Conservation (phyloP, 73 alveolate genomes). For the Paramecium biaurelia region DNA sequence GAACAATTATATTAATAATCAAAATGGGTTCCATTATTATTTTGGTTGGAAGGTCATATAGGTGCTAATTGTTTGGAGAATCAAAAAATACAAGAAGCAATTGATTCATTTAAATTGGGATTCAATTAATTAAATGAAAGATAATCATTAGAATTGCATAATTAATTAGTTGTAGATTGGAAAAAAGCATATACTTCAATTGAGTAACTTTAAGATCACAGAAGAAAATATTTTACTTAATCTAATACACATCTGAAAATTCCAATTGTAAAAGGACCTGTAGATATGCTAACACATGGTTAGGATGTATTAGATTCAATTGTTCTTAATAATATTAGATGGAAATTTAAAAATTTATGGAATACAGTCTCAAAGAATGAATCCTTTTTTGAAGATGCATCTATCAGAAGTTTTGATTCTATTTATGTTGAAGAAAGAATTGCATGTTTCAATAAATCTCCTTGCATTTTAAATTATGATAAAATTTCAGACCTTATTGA, state of each 20-base stretch:
- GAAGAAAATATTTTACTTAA: background rate
- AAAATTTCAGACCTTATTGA: background rate
- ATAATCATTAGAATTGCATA: slow-evolving; percentile 18
- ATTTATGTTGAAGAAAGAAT: slow-evolving; percentile 37
- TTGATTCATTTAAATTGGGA: slow-evolving; percentile 39
- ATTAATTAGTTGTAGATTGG: slow-evolving; percentile 36
- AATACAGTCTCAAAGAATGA: background rate
- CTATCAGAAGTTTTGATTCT: background rate
- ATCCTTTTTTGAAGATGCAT: slow-evolving; percentile 37
- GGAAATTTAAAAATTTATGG: slow-evolving; percentile 22
- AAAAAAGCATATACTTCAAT: background rate
- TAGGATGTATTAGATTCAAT: background rate
- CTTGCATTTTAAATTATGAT: background rate
- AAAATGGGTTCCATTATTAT: slow-evolving; percentile 21
- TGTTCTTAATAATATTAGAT: background rate
- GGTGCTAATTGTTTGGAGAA: slow-evolving; percentile 45
- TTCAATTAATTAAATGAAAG: slow-evolving; percentile 37
- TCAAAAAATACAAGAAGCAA: background rate
- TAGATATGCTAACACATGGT: background rate
- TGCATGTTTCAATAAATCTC: slow-evolving; percentile 23
- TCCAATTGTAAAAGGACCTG: slow-evolving; percentile 33
- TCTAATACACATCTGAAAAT: background rate
- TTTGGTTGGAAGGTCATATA: slow-evolving; percentile 48
- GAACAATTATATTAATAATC: background rate
- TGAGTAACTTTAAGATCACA: background rate